Conservation (phyloP, 2,329 filamentous ascomycete genomes). For the Aspergillus luchuensis region DNA sequence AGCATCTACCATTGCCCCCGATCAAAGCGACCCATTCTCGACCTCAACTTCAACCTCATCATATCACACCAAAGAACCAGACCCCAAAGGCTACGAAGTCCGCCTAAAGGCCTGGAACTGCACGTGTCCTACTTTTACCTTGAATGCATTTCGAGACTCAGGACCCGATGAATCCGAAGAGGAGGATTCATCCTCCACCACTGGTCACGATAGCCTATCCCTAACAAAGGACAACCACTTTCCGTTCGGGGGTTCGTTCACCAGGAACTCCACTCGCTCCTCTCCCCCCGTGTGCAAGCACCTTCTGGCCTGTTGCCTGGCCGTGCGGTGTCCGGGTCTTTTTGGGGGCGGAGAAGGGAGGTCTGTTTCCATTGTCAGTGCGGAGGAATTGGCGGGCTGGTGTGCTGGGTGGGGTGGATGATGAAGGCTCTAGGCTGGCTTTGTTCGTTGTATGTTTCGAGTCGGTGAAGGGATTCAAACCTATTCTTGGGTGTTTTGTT, state of each 20-base stretch:
- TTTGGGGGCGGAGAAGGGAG: conserved; percentile 62
- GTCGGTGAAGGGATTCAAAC: too few species aligned
- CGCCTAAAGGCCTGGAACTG: conserved; percentile 80
- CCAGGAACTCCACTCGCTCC: conserved; percentile 20
- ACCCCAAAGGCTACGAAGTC: conserved; percentile 65
- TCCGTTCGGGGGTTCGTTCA: conserved; percentile 43
- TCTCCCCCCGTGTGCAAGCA: conserved; percentile 73
- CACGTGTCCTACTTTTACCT: conserved; percentile 80
- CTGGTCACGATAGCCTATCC: too few species aligned
- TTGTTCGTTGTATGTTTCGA: too few species aligned
- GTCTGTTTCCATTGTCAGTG: conserved; percentile 47
- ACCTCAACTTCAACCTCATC: conserved; percentile 20
- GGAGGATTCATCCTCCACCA: not conserved
- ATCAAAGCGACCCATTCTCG: conserved; percentile 17
- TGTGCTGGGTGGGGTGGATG: conserved; percentile 51
- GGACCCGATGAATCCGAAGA: conserved; percentile 21
- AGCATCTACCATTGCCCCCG: conserved; percentile 42
- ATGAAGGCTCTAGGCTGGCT: conserved; percentile 1
- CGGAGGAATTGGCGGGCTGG: conserved; percentile 74
- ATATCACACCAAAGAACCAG: conserved; percentile 15
- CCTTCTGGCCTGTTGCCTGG: conserved; percentile 78
- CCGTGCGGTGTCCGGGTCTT: conserved; percentile 62
- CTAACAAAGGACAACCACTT: conserved; percentile 14
- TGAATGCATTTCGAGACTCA: conserved; percentile 64
- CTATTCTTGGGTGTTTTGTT: too few species aligned